These are phyloP conservation scores for Marchantia polymorpha DNA, from an alignment of 225 moss, liverwort and hornwort species.

Conservation along the genomic window DNA sequence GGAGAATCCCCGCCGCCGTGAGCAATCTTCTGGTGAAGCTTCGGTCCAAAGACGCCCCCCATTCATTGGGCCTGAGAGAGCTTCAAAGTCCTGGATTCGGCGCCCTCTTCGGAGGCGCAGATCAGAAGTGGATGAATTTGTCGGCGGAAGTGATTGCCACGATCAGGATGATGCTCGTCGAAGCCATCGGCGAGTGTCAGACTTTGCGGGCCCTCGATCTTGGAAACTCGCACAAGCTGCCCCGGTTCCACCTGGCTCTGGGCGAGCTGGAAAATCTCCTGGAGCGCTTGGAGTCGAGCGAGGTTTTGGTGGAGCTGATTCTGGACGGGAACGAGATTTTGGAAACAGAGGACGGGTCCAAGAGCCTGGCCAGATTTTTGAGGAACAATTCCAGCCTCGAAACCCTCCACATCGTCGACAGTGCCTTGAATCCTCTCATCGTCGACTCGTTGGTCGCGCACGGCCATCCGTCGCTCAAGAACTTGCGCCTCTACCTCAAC, in stretches of 20 bases:
- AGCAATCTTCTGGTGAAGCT: background rate
- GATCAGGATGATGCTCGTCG: background rate
- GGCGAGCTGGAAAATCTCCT: background rate
- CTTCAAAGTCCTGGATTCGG: background rate
- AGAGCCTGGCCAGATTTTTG: background rate
- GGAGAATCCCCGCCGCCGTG: background rate
- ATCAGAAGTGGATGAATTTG: background rate
- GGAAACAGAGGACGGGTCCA: background rate
- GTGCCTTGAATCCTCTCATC: background rate
- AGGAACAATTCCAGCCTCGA: background rate
- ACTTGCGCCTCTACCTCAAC: background rate
- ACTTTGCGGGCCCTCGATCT: background rate
- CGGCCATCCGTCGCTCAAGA: background rate
- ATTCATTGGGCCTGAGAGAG: background rate
- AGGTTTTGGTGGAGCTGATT: background rate
- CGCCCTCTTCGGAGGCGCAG: background rate
- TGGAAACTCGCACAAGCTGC: background rate
- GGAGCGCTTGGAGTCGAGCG: background rate
- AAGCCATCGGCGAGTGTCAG: background rate
- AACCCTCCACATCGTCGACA: background rate
- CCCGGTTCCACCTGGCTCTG: background rate
- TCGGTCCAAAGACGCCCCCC: background rate
- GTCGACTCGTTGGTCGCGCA: background rate
- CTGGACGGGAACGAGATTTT: background rate
- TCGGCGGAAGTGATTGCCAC: background rate